Conservation (phyloP, 2,329 filamentous ascomycete genomes). For the Trichoderma koningii region DNA sequence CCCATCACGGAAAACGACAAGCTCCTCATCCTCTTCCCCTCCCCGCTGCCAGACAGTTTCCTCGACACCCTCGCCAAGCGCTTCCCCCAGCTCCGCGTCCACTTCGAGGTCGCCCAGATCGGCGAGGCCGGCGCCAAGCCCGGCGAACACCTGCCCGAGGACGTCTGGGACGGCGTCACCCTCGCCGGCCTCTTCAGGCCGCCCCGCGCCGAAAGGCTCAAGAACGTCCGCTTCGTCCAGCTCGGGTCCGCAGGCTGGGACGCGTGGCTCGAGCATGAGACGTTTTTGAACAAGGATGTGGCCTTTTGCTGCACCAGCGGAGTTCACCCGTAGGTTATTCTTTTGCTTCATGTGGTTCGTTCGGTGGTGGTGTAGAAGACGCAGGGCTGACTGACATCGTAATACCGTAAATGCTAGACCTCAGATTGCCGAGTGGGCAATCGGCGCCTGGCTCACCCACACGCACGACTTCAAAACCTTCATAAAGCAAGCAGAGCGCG, state of each 20-base stretch:
- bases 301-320: conserved; percentile 47
- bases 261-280: conserved; percentile 41
- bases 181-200: conserved; percentile 41
- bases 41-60: conserved; percentile 40
- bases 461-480: conserved; percentile 39
- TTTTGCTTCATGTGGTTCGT: not conserved
- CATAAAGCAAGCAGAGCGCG: conserved; percentile 35
- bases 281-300: conserved; percentile 41
- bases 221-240: conserved; percentile 49
- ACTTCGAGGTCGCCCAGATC: conserved; percentile 37
- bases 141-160: conserved; percentile 36
- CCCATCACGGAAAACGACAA: conserved; percentile 41
- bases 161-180: conserved; percentile 46
- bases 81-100: conserved; percentile 45
- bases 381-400: not conserved
- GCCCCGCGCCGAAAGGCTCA: conserved; percentile 38
- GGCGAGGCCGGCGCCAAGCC: conserved; percentile 29
- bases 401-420: conserved; percentile 31
- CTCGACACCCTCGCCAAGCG: conserved; percentile 37
- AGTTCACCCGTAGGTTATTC: conserved; percentile 43
- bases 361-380: not conserved
- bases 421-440: conserved; percentile 48
- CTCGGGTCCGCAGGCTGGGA: conserved; percentile 48
- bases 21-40: conserved; percentile 44
- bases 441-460: conserved; percentile 41